These are phyloP conservation scores for Kodamaea lidongshanica DNA, from an alignment of 805 yeast genomes.

Conservation along the genomic window DNA sequence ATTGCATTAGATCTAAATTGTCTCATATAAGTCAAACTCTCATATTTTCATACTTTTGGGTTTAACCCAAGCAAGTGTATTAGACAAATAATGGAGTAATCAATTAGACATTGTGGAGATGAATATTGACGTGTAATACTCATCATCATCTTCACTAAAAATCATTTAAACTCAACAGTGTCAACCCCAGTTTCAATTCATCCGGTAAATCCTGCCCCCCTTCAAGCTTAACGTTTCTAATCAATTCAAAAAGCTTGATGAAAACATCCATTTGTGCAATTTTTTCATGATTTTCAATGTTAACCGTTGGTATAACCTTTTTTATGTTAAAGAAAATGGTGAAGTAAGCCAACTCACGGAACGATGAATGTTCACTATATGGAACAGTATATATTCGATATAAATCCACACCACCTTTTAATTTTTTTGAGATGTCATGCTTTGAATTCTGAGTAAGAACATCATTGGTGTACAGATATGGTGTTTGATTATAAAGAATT, in stretches of 20 bases:
- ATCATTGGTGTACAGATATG: conserved; percentile 21
- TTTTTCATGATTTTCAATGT: conserved; percentile 25
- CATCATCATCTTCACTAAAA: conserved; percentile 2
- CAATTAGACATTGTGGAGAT: too few relatives aligned
- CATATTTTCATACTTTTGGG: too few relatives aligned
- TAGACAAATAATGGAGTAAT: too few relatives aligned
- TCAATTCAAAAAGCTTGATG: conserved; percentile 26
- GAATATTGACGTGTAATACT: too few relatives aligned
- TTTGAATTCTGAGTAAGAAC: conserved; percentile 25
- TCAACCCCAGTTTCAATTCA: conserved; percentile 3
- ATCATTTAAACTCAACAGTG: conserved; percentile 6
- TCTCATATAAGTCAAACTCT: too few relatives aligned
- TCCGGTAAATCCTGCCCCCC: conserved; percentile 2
- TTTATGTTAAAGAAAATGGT: conserved; percentile 45
- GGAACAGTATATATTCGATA: conserved; percentile 61
- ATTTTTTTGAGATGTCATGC: conserved; percentile 13
- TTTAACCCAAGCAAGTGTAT: too few relatives aligned
- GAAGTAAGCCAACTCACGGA: conserved; percentile 67
- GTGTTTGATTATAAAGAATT: conserved; percentile 11
- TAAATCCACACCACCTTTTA: conserved; percentile 19
- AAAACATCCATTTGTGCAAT: conserved; percentile 26
- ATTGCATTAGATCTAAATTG: too few relatives aligned
- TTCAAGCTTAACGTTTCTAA: conserved; percentile 12
- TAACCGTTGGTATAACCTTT: conserved; percentile 76
- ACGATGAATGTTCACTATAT: conserved; percentile 92